phyloP scores from a whole-genome alignment of 2,329 filamentous ascomycete genomes.

The Cytospora leucostoma region DNA sequence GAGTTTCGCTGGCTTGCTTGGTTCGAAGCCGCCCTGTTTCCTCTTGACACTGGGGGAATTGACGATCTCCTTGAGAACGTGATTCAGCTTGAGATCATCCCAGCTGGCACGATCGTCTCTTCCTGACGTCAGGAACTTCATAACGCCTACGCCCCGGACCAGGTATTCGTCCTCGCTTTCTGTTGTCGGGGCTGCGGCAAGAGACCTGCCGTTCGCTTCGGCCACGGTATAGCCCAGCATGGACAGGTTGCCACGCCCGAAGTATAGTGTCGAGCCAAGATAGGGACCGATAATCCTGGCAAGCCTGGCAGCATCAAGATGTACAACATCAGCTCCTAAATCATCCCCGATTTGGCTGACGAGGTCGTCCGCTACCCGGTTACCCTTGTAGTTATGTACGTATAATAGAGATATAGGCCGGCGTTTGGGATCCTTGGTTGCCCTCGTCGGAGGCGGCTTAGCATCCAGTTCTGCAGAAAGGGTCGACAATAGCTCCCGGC shows the following conservation, averaged over 20 bases:
- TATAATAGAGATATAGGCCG: conserved; percentile 40
- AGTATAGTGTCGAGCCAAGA: conserved; percentile 59
- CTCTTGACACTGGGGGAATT: conserved; percentile 45
- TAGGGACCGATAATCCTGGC: conserved; percentile 70
- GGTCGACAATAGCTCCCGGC: conserved; percentile 37
- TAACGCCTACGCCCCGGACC: conserved; percentile 29
- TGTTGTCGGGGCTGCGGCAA: conserved; percentile 44
- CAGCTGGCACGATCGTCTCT: conserved; percentile 50
- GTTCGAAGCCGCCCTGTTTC: conserved; percentile 28
- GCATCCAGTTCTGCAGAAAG: conserved; percentile 37
- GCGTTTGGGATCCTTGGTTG: conserved; percentile 32
- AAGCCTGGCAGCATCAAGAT: conserved; percentile 68
- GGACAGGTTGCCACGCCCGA: conserved; percentile 51
- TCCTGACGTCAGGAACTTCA: conserved; percentile 35
- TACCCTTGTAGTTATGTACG: conserved; percentile 39
- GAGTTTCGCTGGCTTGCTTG: conserved; percentile 41
- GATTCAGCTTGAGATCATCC: conserved; percentile 63
- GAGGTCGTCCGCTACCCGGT: conserved; percentile 32
- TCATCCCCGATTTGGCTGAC: conserved; percentile 37
- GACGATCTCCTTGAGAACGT: conserved; percentile 59
- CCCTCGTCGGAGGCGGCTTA: conserved; percentile 28
- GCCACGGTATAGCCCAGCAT: conserved; percentile 59
- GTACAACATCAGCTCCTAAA: conserved; percentile 66
- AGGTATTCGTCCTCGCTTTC: conserved; percentile 39
- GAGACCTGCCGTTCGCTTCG: conserved; percentile 54